Evolutionary conservation across 805 yeast species (phyloP).

Genomic region (Yarrowia keelungensis): DNA sequence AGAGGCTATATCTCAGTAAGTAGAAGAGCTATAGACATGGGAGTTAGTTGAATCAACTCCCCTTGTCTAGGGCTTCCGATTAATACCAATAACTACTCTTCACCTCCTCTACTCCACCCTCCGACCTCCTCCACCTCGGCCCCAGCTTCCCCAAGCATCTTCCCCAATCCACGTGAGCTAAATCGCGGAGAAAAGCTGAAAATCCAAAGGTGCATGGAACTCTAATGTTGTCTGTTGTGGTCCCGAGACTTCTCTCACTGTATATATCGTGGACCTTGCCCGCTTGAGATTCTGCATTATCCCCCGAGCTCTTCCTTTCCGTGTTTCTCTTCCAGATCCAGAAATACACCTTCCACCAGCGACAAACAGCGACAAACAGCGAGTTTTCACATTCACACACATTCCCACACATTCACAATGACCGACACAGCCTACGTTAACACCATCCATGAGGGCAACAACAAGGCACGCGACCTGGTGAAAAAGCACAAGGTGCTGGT

Average conservation of each 20-base stretch:
- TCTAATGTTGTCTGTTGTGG: constrained; percentile 7
- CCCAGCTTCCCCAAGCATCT: constrained; percentile 8
- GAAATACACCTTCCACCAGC: background rate
- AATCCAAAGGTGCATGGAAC: constrained; percentile 1
- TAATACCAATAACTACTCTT: too few relatives aligned
- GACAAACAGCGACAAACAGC: background rate
- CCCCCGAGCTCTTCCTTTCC: too few relatives aligned
- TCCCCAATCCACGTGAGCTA: constrained; percentile 34
- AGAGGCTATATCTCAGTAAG: background rate
- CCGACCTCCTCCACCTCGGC: background rate
- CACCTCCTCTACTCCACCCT: too few relatives aligned
- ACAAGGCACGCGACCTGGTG: constrained; percentile 37
- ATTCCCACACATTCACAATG: constrained; percentile 23
- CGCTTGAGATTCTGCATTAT: background rate
- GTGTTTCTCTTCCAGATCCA: background rate
- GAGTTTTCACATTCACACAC: background rate
- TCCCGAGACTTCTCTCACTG: constrained; percentile 23
- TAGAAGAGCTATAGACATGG: too few relatives aligned
- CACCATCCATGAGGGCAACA: constrained; percentile 20
- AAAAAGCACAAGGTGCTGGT: constrained; percentile 20
- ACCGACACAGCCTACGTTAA: constrained; percentile 35
- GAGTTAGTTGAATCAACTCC: background rate
- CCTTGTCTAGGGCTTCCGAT: background rate
- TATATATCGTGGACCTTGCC: constrained; percentile 24
- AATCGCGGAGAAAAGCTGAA: constrained; percentile 27